Evolutionary conservation across 225 moss, liverwort and hornwort species (phyloP), one percentile per base, ranked within the genome.

Genomic region (Thuidium tamariscinum): DNA sequence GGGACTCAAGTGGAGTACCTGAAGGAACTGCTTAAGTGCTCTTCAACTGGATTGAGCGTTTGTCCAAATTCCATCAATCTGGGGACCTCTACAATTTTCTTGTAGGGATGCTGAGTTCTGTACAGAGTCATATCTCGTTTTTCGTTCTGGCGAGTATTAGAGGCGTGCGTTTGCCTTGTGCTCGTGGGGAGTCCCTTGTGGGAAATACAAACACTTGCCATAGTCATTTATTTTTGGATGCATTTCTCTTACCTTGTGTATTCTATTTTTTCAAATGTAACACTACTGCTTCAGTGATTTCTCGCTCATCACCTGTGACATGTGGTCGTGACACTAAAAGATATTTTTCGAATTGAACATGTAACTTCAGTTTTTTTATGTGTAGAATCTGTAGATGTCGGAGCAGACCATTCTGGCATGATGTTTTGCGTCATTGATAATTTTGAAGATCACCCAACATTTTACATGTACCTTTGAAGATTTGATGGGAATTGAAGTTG

Each of bases 11-110:
- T 36, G 64, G n/a, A 67, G 67, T 42, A 63, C 46, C 51, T 67
- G 54, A 81, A 78, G 56, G 27, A 63, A 72, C 51, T 67, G 64
- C 78, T 39, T 41, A 42, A 68, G 67, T 75, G 69, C 60, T 30
- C 66, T 52, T 81, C 77, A 64, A 62, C 56, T 88, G 51, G 66
- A 81, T 85, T 83, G 80, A 77, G 91, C 51, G 63, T 83, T 80
- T 80, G 84, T 87, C 56, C 14, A 57, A 77, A 34, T 69, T 56
- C 68, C 4, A 36, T 16, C 62, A 37, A 41, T 80, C 85, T 80
- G 63, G 87, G 77, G 88, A 84, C 72, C 88, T 88, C 88, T 82
- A 90, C 86, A 90, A 88, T 81, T 88, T 90, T 90, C 52, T 79
- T 41, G 44, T 72, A 54, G 54, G 80, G 80, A 62, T 74, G 64